Evolutionary conservation across 768 basidiomycete species (phyloP).

Genomic region (Agrocybe praecox): DNA sequence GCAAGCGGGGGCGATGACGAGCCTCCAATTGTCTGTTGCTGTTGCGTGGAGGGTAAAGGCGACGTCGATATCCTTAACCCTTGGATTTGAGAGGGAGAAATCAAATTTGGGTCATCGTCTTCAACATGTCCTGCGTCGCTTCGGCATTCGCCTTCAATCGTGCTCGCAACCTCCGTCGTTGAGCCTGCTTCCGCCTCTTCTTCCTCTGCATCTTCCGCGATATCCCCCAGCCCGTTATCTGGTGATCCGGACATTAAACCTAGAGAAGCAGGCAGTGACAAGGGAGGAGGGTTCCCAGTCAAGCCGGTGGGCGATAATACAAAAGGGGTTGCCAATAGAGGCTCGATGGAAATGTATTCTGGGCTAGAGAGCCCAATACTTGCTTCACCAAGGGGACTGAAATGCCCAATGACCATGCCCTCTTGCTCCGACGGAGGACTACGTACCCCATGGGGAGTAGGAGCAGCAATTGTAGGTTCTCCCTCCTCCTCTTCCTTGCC

Average conservation of each 20-base stretch:
- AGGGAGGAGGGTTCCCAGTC: conserved; percentile 33
- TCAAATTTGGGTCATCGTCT: conserved; percentile 24
- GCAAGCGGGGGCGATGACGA: conserved; percentile 10
- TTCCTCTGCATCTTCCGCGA: conserved; percentile 66
- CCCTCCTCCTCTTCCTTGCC: not conserved
- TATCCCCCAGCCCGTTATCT: conserved; percentile 53
- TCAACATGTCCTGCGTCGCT: conserved; percentile 2
- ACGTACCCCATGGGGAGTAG: conserved; percentile 19
- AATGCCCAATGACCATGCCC: conserved; percentile 16
- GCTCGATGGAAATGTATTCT: conserved; percentile 46
- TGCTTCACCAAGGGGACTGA: conserved; percentile 18
- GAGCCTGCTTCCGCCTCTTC: conserved; percentile 34
- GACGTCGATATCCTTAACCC: conserved; percentile 59
- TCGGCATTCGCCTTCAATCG: conserved; percentile 1
- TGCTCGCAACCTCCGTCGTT: conserved; percentile 14
- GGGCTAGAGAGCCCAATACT: conserved; percentile 1
- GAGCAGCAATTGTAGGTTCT: conserved; percentile 16
- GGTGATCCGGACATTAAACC: conserved; percentile 16
- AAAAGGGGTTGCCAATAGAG: conserved; percentile 45
- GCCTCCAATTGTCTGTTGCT: not conserved
- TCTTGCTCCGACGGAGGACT: conserved; percentile 15
- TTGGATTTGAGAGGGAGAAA: conserved; percentile 48
- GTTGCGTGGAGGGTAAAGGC: conserved; percentile 24
- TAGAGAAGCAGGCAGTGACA: conserved; percentile 30
- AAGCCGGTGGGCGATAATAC: conserved; percentile 10